These are phyloP conservation scores for Solanum hybrid DNA, from an alignment of 305 asterid species.

Conservation along the genomic window DNA sequence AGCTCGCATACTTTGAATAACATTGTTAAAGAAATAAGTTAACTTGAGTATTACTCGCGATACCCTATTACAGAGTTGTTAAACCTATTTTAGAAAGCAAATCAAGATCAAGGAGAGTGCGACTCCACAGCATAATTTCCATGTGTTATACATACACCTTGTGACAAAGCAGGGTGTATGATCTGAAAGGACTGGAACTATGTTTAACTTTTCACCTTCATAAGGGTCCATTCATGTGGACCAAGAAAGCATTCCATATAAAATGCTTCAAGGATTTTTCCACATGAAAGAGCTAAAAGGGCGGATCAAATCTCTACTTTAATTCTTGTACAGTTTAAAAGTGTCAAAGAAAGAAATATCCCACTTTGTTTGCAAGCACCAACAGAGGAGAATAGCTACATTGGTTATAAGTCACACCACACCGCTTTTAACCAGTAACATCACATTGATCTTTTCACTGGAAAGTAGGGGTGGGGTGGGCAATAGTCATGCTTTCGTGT, in stretches of 20 bases:
- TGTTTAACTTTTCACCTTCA: not conserved
- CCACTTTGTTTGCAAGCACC: not conserved
- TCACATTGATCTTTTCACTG: not conserved
- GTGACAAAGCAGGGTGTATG: not conserved
- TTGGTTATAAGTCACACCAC: not conserved
- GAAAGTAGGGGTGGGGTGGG: not conserved
- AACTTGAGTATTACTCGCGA: not conserved
- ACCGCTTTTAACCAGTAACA: not conserved
- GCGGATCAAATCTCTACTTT: not conserved
- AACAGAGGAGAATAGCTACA: not conserved
- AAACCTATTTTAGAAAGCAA: not conserved
- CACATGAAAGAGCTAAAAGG: conserved; percentile 1
- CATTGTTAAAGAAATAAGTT: not conserved
- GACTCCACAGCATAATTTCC: not conserved
- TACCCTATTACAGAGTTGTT: not conserved
- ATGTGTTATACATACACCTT: not conserved
- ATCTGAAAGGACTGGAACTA: not conserved
- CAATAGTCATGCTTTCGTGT: not conserved
- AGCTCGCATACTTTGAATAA: not conserved
- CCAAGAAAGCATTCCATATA: not conserved
- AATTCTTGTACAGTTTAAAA: not conserved
- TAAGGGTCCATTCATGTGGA: not conserved
- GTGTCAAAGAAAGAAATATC: not conserved
- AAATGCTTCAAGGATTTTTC: not conserved
- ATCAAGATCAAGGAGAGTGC: not conserved